A percentile compares a stretch with the other conserved stretches of the same genome.
Evolutionary conservation across 78 protist genomes (phyloP).

Genomic region (Monocercomonoides exilis): DNA sequence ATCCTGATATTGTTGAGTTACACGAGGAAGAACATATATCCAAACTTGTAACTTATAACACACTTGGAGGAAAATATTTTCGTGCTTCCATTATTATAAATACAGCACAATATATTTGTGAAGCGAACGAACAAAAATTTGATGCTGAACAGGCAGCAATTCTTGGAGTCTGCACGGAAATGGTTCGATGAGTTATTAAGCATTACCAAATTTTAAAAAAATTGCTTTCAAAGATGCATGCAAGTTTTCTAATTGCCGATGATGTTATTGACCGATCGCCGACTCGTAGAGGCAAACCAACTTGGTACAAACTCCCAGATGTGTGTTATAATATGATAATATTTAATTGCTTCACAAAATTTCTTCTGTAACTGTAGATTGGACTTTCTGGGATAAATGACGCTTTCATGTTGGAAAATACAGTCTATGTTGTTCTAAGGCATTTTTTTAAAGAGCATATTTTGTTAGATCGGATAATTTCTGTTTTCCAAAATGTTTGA

Average conservation of each 20-base stretch:
- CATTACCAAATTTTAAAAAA: too few species aligned
- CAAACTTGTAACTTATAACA: too few species aligned
- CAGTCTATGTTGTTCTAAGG: neutral
- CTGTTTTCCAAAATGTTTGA: too few species aligned
- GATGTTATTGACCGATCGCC: conserved; percentile 90
- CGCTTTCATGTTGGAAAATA: conserved; percentile 16
- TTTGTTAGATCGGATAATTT: too few species aligned
- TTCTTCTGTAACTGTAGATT: conserved; percentile 31
- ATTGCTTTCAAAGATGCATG: conserved; percentile 51
- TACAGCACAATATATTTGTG: too few species aligned
- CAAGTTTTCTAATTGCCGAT: conserved; percentile 88
- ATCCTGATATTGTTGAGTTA: too few species aligned
- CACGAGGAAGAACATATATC: too few species aligned
- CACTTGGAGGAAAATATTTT: too few species aligned
- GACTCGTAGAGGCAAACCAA: conserved; percentile 81
- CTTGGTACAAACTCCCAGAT: neutral
- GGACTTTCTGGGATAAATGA: conserved; percentile 85
- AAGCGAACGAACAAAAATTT: too few species aligned
- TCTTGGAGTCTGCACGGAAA: neutral
- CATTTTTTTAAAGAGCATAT: neutral
- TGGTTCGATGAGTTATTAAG: neutral
- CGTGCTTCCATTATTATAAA: too few species aligned
- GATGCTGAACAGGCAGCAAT: neutral
- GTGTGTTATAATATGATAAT: neutral
- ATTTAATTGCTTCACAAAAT: neutral